Evolutionary conservation across 805 yeast genomes (phyloP), one percentile per base, ranked within the genome.

Genomic region (Ogataea parapolymorpha): DNA sequence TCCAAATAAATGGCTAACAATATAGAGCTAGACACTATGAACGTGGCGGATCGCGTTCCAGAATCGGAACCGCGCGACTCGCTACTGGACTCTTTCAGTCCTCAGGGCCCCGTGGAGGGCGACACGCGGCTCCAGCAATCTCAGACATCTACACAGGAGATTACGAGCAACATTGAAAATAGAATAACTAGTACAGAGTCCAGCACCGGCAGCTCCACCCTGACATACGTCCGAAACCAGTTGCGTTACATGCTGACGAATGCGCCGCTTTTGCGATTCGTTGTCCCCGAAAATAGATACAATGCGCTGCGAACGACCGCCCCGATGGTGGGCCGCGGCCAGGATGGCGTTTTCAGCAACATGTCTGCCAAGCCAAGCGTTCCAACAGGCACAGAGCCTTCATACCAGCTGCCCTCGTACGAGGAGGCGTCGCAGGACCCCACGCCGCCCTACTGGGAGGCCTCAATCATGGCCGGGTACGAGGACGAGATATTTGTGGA

Each of bases 401-500:
- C 68, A 9, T 90, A 83, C 45, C 82, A 86, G 28, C 75, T 79
- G 15, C 98, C 98, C 3, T 72, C 95, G 0, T 93, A 93, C 64
- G 96, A 87, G 42, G 98, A 90, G 58, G 98, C 96, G 0, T 87
- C 96, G 0, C 84, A 88, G 3, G 99, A 93, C 59, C 77, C 93
- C 12, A 80, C 95, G 0, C 99, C 99, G 0, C 95, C 96, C 28
- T 93, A 93, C 63, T 93, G 97, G 95, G 99, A 93, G 62, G 79
- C 90, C 6, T 78, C 93, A 0, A 79, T 87, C 30, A 73, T 89
- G 58, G 85, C 95, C 5, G 88, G 82, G 7, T 82, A 77, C 53
- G 81, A 77, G 41, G 97, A 93, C 58, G 98, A 91, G 61, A 82
- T 93, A 14, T 87, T 87, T 63, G 88, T 93, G 24, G 96, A 91